These are phyloP conservation scores for Alternaria conjuncta DNA, from an alignment of 2,329 filamentous ascomycete species.

Conservation along the genomic window DNA sequence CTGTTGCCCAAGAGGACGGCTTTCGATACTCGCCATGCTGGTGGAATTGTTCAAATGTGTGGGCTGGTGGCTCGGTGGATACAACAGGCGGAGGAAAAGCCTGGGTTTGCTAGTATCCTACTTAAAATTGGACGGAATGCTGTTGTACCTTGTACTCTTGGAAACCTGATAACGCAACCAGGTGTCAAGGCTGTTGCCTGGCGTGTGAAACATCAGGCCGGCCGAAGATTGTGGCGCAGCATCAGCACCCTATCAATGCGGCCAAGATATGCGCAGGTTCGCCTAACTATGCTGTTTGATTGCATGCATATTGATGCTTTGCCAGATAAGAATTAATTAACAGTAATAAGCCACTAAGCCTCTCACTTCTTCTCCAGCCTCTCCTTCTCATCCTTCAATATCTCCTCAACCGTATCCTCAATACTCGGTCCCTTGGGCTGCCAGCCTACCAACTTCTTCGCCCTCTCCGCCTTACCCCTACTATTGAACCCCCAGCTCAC, in stretches of 20 bases:
- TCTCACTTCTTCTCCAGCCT: background rate
- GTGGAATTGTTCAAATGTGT: fast-evolving
- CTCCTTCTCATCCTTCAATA: constrained; percentile 29
- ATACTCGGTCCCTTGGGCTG: constrained; percentile 57
- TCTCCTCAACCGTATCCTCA: constrained; percentile 49
- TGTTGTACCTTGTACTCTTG: background rate
- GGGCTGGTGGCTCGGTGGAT: background rate
- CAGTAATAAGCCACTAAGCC: background rate
- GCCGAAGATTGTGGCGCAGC: background rate
- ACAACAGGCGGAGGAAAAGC: background rate
- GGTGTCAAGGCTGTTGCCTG: background rate
- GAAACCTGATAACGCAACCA: background rate
- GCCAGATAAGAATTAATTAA: background rate
- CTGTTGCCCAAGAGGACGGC: background rate
- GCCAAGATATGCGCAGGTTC: background rate
- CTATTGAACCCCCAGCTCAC: constrained; percentile 68
- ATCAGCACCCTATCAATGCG: background rate
- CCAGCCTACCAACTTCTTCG: constrained; percentile 63
- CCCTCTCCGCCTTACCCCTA: constrained; percentile 60
- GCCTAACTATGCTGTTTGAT: background rate
- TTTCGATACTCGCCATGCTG: background rate
- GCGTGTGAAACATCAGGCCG: background rate
- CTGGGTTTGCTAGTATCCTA: background rate
- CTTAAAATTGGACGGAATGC: background rate
- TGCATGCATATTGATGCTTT: background rate